phyloP scores from a whole-genome alignment of 2,329 filamentous ascomycete species.

The Fusarium anguioides region DNA sequence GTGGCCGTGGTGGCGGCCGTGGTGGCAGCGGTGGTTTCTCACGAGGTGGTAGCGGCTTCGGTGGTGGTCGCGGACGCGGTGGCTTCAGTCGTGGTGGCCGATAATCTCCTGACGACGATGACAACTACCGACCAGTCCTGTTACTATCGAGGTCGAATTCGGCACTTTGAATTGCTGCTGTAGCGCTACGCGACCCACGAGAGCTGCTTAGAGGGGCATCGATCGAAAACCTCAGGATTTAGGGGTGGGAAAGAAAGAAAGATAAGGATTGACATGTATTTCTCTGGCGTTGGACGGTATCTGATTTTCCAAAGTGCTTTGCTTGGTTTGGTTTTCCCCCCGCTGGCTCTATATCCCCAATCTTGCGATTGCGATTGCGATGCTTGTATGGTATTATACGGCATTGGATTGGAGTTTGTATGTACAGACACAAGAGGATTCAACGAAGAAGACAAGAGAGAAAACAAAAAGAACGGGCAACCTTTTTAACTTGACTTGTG shows the following conservation, averaged over 20 bases:
- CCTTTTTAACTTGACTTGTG: slow-evolving; percentile 29
- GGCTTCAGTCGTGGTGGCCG: slow-evolving; percentile 47
- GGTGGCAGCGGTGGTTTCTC: slow-evolving; percentile 42
- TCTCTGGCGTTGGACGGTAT: slow-evolving; percentile 41
- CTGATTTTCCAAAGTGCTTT: slow-evolving; percentile 34
- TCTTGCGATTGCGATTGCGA: slow-evolving; percentile 17
- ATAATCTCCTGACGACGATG: slow-evolving; percentile 19
- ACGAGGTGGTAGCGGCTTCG: slow-evolving; percentile 42
- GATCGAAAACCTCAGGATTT: slow-evolving; percentile 12
- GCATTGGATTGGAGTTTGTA: slow-evolving; percentile 46
- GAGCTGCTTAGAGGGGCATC: slow-evolving; percentile 12
- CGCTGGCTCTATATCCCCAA: slow-evolving; percentile 37
- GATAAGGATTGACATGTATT: slow-evolving; percentile 37
- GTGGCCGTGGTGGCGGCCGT: slow-evolving; percentile 38
- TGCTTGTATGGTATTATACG: slow-evolving; percentile 31
- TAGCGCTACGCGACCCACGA: slow-evolving; percentile 34
- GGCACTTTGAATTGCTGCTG: slow-evolving; percentile 16
- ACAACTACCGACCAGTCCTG: slow-evolving; percentile 11
- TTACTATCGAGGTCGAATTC: slow-evolving; percentile 11
- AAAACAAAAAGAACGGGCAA: slow-evolving; percentile 38
- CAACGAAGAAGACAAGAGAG: slow-evolving; percentile 40
- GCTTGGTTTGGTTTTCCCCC: slow-evolving; percentile 37
- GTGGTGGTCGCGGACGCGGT: slow-evolving; percentile 46
- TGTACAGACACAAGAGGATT: slow-evolving; percentile 44
- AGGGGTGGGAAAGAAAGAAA: slow-evolving; percentile 24